Conservation (phyloP, 768 basidiomycete species). For the Lactarius deliciosus region DNA sequence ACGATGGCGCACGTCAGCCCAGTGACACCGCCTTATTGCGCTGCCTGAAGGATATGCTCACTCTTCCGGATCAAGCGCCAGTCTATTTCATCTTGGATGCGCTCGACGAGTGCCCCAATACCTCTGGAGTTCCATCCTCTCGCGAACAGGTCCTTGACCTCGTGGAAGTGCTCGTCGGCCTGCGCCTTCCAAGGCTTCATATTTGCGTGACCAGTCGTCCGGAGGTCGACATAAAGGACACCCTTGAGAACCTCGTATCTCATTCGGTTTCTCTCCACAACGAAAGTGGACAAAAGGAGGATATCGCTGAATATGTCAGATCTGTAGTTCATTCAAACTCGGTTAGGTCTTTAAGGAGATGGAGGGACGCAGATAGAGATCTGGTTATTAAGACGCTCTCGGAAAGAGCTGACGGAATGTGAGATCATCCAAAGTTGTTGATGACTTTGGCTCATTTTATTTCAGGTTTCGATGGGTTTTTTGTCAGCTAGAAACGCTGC, state of each 20-base stretch:
- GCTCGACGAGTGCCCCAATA: not conserved
- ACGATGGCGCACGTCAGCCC: not conserved
- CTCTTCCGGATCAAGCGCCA: not conserved
- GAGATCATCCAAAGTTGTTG: not conserved
- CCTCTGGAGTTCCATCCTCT: not conserved
- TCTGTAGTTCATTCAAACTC: not conserved
- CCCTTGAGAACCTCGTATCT: not conserved
- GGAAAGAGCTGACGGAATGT: not conserved
- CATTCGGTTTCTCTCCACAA: not conserved
- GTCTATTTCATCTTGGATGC: not conserved
- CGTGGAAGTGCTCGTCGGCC: not conserved
- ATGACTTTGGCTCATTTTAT: not conserved
- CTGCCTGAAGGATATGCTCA: not conserved
- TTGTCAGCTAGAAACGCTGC: not conserved
- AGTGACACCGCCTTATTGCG: not conserved
- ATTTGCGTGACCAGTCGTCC: not conserved
- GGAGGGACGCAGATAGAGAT: not conserved
- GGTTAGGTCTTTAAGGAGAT: not conserved
- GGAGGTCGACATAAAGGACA: not conserved
- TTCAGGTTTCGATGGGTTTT: not conserved
- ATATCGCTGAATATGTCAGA: not conserved
- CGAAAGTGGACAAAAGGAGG: not conserved
- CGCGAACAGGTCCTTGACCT: not conserved
- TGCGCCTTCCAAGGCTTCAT: not conserved
- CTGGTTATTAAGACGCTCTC: not conserved